Evolutionary conservation across 2,329 filamentous ascomycete genomes (phyloP).

Genomic region (Acephala macrosclerotiorum): DNA sequence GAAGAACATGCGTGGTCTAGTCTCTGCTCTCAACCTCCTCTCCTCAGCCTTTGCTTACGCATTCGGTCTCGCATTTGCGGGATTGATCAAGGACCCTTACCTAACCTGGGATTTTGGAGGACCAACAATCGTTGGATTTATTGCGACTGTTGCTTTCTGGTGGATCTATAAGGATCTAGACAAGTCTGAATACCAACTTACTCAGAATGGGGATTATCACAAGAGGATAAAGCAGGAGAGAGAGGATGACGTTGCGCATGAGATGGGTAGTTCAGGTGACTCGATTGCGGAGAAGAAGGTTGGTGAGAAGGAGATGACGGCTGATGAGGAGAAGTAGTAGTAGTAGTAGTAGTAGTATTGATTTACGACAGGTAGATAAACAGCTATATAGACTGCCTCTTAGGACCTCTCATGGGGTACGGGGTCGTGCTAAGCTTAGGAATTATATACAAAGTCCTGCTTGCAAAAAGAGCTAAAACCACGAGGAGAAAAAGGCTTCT

Average conservation of each 20-base stretch:
- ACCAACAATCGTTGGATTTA: slow-evolving; percentile 53
- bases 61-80: slow-evolving; percentile 54
- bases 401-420: no score
- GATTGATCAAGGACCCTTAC: slow-evolving; percentile 56
- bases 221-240: slow-evolving; percentile 5
- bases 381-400: no score
- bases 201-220: slow-evolving; percentile 42
- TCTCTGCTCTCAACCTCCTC: slow-evolving; percentile 58
- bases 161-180: slow-evolving; percentile 56
- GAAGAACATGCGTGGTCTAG: slow-evolving; percentile 58
- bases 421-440: no score
- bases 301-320: neutral
- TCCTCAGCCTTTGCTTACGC: slow-evolving; percentile 54
- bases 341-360: no score
- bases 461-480: no score
- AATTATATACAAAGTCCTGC: no score
- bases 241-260: slow-evolving; percentile 9
- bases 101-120: slow-evolving; percentile 59
- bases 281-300: slow-evolving; percentile 19
- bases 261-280: slow-evolving; percentile 5
- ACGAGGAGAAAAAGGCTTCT: no score
- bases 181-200: slow-evolving; percentile 52
- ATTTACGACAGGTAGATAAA: no score
- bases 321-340: slow-evolving; percentile 6
- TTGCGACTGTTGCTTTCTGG: slow-evolving; percentile 55